A percentile compares a stretch with the other conserved stretches of the same genome.
These are phyloP conservation scores for Diaporthe sp. DNA, from an alignment of 2,329 filamentous ascomycete genomes.

Conservation along the genomic window DNA sequence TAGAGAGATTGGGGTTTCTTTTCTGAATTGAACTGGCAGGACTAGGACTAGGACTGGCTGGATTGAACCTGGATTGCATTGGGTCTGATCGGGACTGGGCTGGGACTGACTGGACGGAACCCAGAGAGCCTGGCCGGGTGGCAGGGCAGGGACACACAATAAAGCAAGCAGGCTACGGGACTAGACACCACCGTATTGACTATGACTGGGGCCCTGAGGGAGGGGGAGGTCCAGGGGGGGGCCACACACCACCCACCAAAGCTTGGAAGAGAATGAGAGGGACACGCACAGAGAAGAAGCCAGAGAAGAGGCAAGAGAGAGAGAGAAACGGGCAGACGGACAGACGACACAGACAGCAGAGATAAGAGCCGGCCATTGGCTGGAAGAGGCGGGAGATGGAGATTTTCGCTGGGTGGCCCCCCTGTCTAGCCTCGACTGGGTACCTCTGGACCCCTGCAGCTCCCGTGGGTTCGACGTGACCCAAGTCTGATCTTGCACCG, in stretches of 20 bases:
- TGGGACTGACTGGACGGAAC: slow-evolving; percentile 13
- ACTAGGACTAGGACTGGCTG: background rate
- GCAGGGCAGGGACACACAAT: background rate
- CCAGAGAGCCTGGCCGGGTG: slow-evolving; percentile 16
- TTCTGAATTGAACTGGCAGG: slow-evolving; percentile 27
- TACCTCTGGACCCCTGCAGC: slow-evolving; percentile 16
- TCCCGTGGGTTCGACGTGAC: slow-evolving; percentile 24
- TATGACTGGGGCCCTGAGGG: background rate
- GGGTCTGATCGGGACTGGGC: slow-evolving; percentile 15
- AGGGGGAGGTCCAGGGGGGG: background rate
- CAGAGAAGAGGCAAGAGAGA: background rate
- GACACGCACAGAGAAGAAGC: background rate
- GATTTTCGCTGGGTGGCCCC: slow-evolving; percentile 31
- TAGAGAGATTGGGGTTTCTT: slow-evolving; percentile 36
- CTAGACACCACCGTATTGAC: slow-evolving; percentile 4
- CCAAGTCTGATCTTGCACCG: slow-evolving; percentile 36
- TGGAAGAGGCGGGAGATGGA: slow-evolving; percentile 30
- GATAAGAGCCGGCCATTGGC: slow-evolving; percentile 29
- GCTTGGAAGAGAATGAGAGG: background rate
- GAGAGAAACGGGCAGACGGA: background rate
- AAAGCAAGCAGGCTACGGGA: slow-evolving; percentile 11
- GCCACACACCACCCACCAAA: background rate
- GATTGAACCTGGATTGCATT: slow-evolving; percentile 8
- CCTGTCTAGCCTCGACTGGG: slow-evolving; percentile 28
- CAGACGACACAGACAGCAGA: slow-evolving; percentile 5